These are phyloP conservation scores for Carallia pectinifolia DNA, from an alignment of 345 rosid species.

Conservation along the genomic window DNA sequence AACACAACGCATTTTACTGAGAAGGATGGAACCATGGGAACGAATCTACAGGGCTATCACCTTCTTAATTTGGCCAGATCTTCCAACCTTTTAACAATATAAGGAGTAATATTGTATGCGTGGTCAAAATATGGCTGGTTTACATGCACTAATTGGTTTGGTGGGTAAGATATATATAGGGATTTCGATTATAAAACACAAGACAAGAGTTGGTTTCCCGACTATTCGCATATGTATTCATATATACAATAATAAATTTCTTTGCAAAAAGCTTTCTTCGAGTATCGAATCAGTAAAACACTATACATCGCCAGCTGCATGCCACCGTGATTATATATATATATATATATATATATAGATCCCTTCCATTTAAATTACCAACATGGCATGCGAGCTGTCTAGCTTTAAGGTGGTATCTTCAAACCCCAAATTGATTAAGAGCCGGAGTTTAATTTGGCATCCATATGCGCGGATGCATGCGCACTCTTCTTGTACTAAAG, in stretches of 20 bases:
- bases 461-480: too few relatives aligned
- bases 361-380: background rate
- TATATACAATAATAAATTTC: background rate
- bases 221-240: background rate
- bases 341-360: background rate
- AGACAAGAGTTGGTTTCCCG: background rate
- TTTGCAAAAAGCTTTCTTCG: background rate
- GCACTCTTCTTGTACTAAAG: background rate
- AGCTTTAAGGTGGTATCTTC: constrained; percentile 21
- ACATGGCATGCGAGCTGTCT: constrained; percentile 20
- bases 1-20: too few relatives aligned
- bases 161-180: background rate
- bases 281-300: background rate
- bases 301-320: background rate
- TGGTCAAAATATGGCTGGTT: constrained; percentile 3
- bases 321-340: too few relatives aligned
- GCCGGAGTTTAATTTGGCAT: too few relatives aligned
- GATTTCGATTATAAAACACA: background rate
- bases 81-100: too few relatives aligned
- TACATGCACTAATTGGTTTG: constrained; percentile 5
- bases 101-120: background rate
- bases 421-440: background rate
- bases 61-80: background rate
- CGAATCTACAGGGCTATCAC: too few relatives aligned
- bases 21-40: too few relatives aligned